Conservation (phyloP, 2,329 filamentous ascomycete genomes). For the Furcasterigmium furcatum region DNA sequence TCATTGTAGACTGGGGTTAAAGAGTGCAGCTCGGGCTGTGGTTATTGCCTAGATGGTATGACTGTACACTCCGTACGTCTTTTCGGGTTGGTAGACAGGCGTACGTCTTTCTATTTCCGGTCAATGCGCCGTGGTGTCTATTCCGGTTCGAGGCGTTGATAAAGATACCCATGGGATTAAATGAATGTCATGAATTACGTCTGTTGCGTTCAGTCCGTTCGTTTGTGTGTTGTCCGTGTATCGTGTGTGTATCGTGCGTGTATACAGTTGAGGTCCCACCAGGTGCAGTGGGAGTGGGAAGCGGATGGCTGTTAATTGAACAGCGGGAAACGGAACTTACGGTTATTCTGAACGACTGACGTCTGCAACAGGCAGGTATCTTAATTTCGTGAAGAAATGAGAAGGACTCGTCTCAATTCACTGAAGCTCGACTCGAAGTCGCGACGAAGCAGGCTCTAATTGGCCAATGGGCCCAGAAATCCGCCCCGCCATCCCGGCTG, state of each 20-base stretch:
- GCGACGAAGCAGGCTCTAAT: too few relatives aligned
- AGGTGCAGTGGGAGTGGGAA: too few relatives aligned
- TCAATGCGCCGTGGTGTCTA: not conserved
- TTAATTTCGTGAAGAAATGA: too few relatives aligned
- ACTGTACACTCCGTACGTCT: not conserved
- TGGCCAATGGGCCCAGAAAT: too few relatives aligned
- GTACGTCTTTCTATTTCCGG: not conserved
- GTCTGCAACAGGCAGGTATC: too few relatives aligned
- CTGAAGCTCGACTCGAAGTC: too few relatives aligned
- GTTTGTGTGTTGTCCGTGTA: constrained; percentile 13
- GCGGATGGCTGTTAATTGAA: too few relatives aligned
- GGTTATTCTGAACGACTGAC: too few relatives aligned
- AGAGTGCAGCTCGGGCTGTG: not conserved
- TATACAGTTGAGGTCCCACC: constrained; percentile 8
- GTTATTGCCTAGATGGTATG: constrained; percentile 4
- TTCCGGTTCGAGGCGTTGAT: constrained; percentile 2
- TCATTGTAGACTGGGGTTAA: not conserved
- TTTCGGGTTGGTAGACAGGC: not conserved
- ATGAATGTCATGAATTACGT: constrained; percentile 8
- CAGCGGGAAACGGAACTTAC: too few relatives aligned
- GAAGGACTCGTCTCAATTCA: too few relatives aligned
- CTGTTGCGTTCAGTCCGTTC: constrained; percentile 17
- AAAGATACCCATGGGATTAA: constrained; percentile 2
- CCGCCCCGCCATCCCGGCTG: too few relatives aligned
- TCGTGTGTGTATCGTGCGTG: constrained; percentile 12